These are phyloP conservation scores for Trametes gibbosa DNA, from an alignment of 768 basidiomycete species.

Conservation along the genomic window DNA sequence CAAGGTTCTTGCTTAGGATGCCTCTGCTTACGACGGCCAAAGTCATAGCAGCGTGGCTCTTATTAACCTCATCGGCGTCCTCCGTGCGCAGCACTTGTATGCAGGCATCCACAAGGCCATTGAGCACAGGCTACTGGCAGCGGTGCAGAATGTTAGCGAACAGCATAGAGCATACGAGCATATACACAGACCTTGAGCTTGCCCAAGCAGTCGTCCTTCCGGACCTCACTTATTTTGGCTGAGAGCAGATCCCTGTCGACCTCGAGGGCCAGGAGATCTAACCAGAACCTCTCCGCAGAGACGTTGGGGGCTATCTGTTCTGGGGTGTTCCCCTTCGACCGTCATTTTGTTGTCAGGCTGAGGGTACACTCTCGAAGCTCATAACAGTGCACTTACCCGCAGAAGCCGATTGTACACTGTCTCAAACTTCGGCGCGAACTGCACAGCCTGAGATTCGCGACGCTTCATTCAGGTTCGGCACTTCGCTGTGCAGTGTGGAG, in stretches of 20 bases:
- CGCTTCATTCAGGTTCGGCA: slow-evolving; percentile 1
- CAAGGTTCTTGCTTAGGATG: slow-evolving; percentile 53
- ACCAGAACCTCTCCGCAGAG: slow-evolving; percentile 48
- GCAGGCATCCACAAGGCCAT: slow-evolving; percentile 46
- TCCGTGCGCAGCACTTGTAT: slow-evolving; percentile 37
- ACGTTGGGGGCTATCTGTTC: slow-evolving; percentile 44
- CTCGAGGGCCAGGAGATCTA: slow-evolving; percentile 49
- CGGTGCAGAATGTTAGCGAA: not conserved
- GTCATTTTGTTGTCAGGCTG: not conserved
- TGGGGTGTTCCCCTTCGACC: slow-evolving; percentile 40
- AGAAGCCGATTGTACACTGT: slow-evolving; percentile 48
- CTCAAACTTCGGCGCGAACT: slow-evolving; percentile 47
- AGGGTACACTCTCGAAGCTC: not conserved
- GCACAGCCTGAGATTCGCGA: slow-evolving; percentile 7
- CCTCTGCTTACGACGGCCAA: slow-evolving; percentile 45
- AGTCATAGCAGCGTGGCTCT: slow-evolving; percentile 48
- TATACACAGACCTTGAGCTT: slow-evolving; percentile 45
- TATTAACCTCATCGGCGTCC: slow-evolving; percentile 35
- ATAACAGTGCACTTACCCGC: slow-evolving; percentile 30
- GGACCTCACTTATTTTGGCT: slow-evolving; percentile 37
- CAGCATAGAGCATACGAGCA: not conserved
- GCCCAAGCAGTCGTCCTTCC: slow-evolving; percentile 51
- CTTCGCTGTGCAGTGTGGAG: no score
- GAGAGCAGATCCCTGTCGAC: slow-evolving; percentile 48
- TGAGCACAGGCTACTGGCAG: slow-evolving; percentile 49